A percentile compares a stretch with the other conserved stretches of the same genome.
phyloP scores from a whole-genome alignment of 2,329 filamentous ascomycete genomes.

The Ophiostoma sp. region DNA sequence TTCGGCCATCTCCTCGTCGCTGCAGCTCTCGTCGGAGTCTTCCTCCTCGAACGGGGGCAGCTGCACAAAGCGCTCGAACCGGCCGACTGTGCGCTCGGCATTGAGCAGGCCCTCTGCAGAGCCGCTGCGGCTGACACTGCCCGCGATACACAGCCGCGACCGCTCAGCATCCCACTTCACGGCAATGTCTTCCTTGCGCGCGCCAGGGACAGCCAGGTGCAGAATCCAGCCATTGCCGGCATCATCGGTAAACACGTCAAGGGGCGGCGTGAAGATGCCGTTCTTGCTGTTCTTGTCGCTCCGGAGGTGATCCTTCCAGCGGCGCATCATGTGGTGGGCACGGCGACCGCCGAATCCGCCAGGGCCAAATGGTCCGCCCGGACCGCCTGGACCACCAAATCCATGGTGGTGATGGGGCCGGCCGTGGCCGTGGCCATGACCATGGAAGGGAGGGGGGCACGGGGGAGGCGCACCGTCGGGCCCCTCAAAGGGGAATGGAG shows the following conservation, averaged over 20 bases:
- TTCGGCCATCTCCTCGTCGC: constrained; percentile 34
- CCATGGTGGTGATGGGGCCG: constrained; percentile 14
- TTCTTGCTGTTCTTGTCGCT: constrained; percentile 24
- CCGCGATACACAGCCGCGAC: constrained; percentile 59
- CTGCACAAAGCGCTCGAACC: constrained; percentile 65
- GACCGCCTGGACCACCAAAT: neutral
- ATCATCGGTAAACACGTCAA: constrained; percentile 58
- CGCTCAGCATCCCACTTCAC: constrained; percentile 70
- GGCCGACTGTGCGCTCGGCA: constrained; percentile 64
- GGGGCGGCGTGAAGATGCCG: constrained; percentile 55
- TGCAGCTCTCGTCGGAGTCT: neutral
- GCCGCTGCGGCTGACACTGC: constrained; percentile 65
- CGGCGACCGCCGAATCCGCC: constrained; percentile 29
- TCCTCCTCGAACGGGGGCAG: constrained; percentile 43
- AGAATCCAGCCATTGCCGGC: constrained; percentile 55
- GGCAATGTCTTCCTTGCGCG: constrained; percentile 64
- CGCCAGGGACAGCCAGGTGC: constrained; percentile 68
- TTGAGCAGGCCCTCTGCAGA: constrained; percentile 40
- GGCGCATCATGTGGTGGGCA: constrained; percentile 36
- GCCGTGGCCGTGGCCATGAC: constrained; percentile 17
- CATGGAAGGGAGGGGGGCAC: neutral
- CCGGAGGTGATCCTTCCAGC: neutral
- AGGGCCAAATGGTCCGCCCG: constrained; percentile 18
- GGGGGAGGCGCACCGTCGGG: neutral
- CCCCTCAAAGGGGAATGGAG: neutral